Evolutionary conservation across 768 basidiomycete genomes (phyloP), one percentile per base, ranked within the genome.

Genomic region (Cytidiella melzeri): DNA sequence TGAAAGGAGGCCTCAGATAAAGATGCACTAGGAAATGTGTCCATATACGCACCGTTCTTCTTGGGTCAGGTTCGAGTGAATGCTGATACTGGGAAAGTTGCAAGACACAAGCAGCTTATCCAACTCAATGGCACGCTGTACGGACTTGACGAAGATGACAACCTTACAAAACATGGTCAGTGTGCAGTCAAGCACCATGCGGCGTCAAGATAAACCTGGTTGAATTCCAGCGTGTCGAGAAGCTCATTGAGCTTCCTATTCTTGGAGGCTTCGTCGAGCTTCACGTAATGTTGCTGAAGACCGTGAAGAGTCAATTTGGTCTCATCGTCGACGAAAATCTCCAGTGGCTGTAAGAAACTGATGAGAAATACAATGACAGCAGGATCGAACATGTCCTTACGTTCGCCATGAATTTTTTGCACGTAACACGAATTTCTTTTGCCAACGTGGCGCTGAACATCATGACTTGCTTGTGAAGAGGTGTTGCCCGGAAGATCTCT

Each of bases 401-500:
- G 64, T 91, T 95, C 26, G 90, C 89, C 96, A 99, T 99, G 69
- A 99, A 99, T 67, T 99, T 98, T 74, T 98, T 98, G 82, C 96
- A 99, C 0, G 96, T 98, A 5, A 84, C 78, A 50, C 96, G 80
- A 51, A 99, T 95, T 57, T 98, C 96, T 75, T 99, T 98, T 50
- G 92, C 83, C 53, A 99, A 72, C 1, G 96, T 99, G 36, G 96
- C 96, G 61, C 92, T 95, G 77, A 99, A 99, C 96, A 99, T 99
- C 96, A 99, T 99, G 58, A 99, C 96, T 77, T 99, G 95, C 76
- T 99, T 99, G 80, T 96, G 93, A 70, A 96, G 95, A 44, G 96
- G 96, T 18, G 96, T 98, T 15, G 92, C 81, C 61, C 95, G 87
- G 81, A 98, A 99, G 62, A 99, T 98, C 74, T 99, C 96, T 83